A percentile compares a stretch with the other conserved stretches of the same genome.
Conservation (phyloP, 441 rosid genomes). For the Pelargonium australe region DNA sequence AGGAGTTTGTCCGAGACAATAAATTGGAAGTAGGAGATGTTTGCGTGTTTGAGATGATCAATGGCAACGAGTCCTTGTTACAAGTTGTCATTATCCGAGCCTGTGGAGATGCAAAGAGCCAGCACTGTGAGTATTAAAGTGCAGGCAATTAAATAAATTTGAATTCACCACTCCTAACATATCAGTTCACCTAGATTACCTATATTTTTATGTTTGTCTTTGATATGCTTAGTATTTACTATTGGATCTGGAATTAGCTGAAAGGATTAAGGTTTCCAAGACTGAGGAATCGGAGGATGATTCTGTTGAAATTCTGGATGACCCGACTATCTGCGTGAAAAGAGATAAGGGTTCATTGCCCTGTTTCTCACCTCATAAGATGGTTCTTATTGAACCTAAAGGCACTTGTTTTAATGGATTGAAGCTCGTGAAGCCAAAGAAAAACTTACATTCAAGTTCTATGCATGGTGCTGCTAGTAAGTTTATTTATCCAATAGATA, state of each 20-base stretch:
- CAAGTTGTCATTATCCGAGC: not conserved
- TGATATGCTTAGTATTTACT: too few species aligned
- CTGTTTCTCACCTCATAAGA: too few species aligned
- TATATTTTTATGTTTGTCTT: too few species aligned
- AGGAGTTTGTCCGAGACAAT: slow-evolving; percentile 4
- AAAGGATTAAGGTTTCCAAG: not conserved
- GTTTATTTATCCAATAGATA: too few species aligned
- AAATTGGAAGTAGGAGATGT: slow-evolving; percentile 3
- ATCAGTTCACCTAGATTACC: too few species aligned
- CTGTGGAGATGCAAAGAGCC: not conserved
- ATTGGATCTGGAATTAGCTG: not conserved
- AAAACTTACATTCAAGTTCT: too few species aligned
- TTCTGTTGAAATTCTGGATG: not conserved
- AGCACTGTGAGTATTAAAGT: not conserved
- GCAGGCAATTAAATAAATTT: not conserved
- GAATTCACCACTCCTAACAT: not conserved
- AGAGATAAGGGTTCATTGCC: too few species aligned
- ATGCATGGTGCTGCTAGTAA: too few species aligned
- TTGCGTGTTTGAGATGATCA: slow-evolving; percentile 1
- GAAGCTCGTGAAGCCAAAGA: too few species aligned
- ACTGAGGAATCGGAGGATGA: not conserved
- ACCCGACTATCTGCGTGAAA: too few species aligned
- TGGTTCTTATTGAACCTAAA: too few species aligned
- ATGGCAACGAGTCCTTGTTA: not conserved
- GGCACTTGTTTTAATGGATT: too few species aligned